Percentiles rank a stretch among this genome's conserved stretches.
Conservation (phyloP, 2,329 filamentous ascomycete species). For the Microsporum audouinii region DNA sequence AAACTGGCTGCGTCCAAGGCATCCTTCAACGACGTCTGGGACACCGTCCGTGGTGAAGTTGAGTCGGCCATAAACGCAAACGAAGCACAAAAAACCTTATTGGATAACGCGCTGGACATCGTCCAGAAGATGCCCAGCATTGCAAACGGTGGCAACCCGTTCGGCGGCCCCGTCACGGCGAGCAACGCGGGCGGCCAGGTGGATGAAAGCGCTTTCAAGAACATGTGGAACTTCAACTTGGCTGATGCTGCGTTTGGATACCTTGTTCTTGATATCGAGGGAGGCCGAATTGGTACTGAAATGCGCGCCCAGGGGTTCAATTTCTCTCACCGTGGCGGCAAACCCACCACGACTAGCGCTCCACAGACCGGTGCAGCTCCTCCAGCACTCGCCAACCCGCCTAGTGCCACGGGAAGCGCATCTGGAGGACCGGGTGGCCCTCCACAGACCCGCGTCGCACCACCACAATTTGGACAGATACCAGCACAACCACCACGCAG, state of each 20-base stretch:
- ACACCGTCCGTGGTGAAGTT: conserved; percentile 92
- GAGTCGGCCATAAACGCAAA: conserved; percentile 90
- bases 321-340: conserved; percentile 87
- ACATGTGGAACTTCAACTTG: conserved; percentile 99
- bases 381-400: conserved; percentile 11
- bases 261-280: conserved; percentile 87
- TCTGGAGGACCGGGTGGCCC: conserved; percentile 28
- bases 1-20: conserved; percentile 97
- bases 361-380: conserved; percentile 4
- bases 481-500: conserved; percentile 23
- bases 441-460: conserved; percentile 19
- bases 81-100: conserved; percentile 80
- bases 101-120: conserved; percentile 82
- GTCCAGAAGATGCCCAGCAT: conserved; percentile 97
- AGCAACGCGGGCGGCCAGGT: conserved; percentile 68
- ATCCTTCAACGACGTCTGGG: conserved; percentile 98
- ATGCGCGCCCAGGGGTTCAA: conserved; percentile 99
- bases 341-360: conserved; percentile 42
- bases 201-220: conserved; percentile 98
- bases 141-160: conserved; percentile 91
- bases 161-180: conserved; percentile 71
- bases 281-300: conserved; percentile 90
- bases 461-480: conserved; percentile 34
- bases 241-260: conserved; percentile 96
- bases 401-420: conserved; percentile 23